Evolutionary conservation across 2,329 filamentous ascomycete genomes (phyloP), one percentile per base, ranked within the genome.

Genomic region (Paraphoma chrysanthemicola): DNA sequence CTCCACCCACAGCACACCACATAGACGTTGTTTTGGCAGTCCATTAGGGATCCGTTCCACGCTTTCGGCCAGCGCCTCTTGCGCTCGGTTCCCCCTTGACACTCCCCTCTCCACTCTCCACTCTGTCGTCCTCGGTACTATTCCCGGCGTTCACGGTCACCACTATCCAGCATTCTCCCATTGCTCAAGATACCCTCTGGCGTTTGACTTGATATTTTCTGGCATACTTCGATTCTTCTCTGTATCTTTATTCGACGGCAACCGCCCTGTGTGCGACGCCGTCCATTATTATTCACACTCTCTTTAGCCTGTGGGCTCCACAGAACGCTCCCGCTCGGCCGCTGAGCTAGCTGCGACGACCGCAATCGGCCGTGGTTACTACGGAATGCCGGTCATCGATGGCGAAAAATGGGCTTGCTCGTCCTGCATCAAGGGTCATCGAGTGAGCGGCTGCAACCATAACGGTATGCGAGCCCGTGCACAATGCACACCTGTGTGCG

Each of bases 371-470:
- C 72, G 71, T 70, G 56, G 55, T 33, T 41, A 14, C 53, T 55
- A 59, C 66, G 73, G 65, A 59, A 77, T 77, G 74, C 74, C 76
- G 65, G 62, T 78, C 51, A 70, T 78, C 66, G 89, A 97, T 85
- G 94, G 94, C 79, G 92, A 97, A 83, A 98, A 98, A 84, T 98
- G 88, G 83, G 94, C 94, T 80, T 98, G 94, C 85, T 92, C 96
- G 82, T 93, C 93, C 81, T 99, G 95, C 82, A 93, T 99, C 77
- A 91, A 95, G 80, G 95, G 95, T 76, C 95, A 99, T 83, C 92
- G 95, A 77, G 95, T 99, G 77, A 98, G 93, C 89, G 97, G 95
- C 78, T 99, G 95, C 84, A 92, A 94, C 79, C 95, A 99, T 80
- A 86, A 88, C 78, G 93, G 93, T 97, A 87, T 83, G 66, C 60